Evolutionary conservation across 164 flowering plant genomes (phyloP), one percentile per base, ranked within the genome.

Genomic region (Annona squamosa): DNA sequence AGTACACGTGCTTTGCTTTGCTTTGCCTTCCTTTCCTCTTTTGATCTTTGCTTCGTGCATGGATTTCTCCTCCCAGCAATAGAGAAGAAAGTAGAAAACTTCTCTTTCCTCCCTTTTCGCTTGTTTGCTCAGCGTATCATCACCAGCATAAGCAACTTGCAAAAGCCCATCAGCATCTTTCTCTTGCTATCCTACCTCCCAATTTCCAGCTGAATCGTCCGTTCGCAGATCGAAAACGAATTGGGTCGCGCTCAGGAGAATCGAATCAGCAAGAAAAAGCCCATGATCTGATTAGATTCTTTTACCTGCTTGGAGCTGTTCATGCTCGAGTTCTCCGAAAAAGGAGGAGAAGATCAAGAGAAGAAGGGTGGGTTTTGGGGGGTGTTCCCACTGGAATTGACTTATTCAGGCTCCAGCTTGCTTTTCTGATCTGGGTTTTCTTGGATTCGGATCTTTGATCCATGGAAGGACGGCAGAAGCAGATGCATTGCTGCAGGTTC

Each of bases 1-100:
- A 84, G 82, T 84, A 85, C 92, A 87, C 88, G 89, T 87, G 87
- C 88, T 81, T 48, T 17, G 4, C 12, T 76, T 64, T 68, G 79
- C n/a, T 43, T 42, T 41, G 17, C 57, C 81, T 77, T 81, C 68
- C 65, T 79, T 81, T 71, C 75, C 73, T 76, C 77, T 76, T 74
- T 71, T 78, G 65, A 82, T 84, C 87, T 80, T 87, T 84, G 87
- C 87, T 86, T 83, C 87, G 75, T 90, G 92, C 92, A 90, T 90
- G 91, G 91, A 83, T 84, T 86, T 87, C 89, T 89, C 87, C 88
- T 84, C 92, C 91, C 48, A 68, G 13, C 44, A 43, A 66, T 12
- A 66, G 13, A 9, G 3, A 68, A 46, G 18, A 13, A 68, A 17
- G 2, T 76, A 76, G 75, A 73, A 77, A 73, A 48, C 68, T 2